Percentiles rank a stretch among this genome's conserved stretches.
Evolutionary conservation across 2,329 filamentous ascomycete species (phyloP).

Genomic region (Xylariaceae sp.): DNA sequence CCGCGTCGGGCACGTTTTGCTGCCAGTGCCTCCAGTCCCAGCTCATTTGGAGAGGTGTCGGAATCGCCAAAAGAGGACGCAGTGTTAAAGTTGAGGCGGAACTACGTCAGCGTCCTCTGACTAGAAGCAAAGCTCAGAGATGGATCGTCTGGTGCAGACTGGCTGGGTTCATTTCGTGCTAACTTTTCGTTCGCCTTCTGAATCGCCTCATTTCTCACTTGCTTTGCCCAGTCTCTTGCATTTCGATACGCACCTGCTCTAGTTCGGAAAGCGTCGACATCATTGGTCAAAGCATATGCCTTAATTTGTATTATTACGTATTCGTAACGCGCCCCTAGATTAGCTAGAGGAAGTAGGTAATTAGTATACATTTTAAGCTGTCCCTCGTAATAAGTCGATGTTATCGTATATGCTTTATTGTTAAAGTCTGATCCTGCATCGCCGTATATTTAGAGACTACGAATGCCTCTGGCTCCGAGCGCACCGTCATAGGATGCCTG

Average conservation of each 20-base stretch:
- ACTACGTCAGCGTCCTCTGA: not conserved
- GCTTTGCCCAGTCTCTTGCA: constrained; percentile 34
- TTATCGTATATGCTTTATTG: too few species aligned
- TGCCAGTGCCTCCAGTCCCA: not conserved
- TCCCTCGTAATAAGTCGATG: constrained; percentile 34
- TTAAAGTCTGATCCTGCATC: not conserved
- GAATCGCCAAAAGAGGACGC: not conserved
- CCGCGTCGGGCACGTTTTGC: not conserved
- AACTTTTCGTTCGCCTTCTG: constrained; percentile 23
- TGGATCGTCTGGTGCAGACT: not conserved
- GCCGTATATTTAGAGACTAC: not conserved
- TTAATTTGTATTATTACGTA: constrained; percentile 40
- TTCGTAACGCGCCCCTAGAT: constrained; percentile 29
- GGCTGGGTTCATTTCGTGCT: not conserved
- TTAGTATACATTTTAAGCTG: constrained; percentile 36
- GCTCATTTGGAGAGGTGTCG: not conserved
- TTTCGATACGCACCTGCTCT: constrained; percentile 40
- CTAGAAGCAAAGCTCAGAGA: not conserved
- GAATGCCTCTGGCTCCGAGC: too few species aligned
- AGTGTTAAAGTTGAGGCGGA: not conserved
- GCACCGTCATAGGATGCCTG: not conserved
- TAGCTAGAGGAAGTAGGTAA: constrained; percentile 32
- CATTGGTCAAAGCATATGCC: constrained; percentile 26
- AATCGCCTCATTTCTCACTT: constrained; percentile 35
- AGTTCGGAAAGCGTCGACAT: constrained; percentile 29